A percentile compares a stretch with the other conserved stretches of the same genome.
These are phyloP conservation scores for Aureobasidium sp. DNA, from an alignment of 2,329 filamentous ascomycete genomes.

Conservation along the genomic window DNA sequence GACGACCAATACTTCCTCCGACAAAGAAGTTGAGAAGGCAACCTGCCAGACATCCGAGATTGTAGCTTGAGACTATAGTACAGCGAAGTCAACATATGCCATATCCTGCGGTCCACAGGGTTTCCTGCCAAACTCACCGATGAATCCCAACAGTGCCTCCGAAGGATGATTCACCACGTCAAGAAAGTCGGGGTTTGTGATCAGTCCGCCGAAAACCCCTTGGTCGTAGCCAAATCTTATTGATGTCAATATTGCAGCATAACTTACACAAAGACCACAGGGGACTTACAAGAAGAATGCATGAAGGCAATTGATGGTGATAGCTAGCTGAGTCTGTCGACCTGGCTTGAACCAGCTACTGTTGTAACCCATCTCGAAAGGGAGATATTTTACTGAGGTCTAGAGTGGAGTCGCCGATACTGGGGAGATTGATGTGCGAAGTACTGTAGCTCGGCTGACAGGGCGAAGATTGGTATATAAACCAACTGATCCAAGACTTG, in stretches of 20 bases:
- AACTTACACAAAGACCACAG: too few species aligned
- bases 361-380: neutral
- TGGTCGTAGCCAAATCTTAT: constrained; percentile 34
- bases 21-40: constrained; percentile 42
- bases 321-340: constrained; percentile 18
- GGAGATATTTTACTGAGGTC: too few species aligned
- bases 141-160: constrained; percentile 35
- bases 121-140: constrained; percentile 26
- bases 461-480: too few species aligned
- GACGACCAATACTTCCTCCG: constrained; percentile 41
- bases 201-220: constrained; percentile 37
- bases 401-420: too few species aligned
- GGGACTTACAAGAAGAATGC: constrained; percentile 17
- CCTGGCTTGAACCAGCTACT: constrained; percentile 20
- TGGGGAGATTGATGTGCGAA: too few species aligned
- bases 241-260: too few species aligned
- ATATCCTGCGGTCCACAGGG: too few species aligned
- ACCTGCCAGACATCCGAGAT: constrained; percentile 40
- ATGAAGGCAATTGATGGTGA: constrained; percentile 17
- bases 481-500: too few species aligned
- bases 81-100: neutral
- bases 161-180: constrained; percentile 34
- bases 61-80: constrained; percentile 33
- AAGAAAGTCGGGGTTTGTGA: constrained; percentile 35
- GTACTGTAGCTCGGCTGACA: too few species aligned